Evolutionary conservation across 768 basidiomycete species (phyloP), one percentile per base, ranked within the genome.

Genomic region (Mycena kentingensis): DNA sequence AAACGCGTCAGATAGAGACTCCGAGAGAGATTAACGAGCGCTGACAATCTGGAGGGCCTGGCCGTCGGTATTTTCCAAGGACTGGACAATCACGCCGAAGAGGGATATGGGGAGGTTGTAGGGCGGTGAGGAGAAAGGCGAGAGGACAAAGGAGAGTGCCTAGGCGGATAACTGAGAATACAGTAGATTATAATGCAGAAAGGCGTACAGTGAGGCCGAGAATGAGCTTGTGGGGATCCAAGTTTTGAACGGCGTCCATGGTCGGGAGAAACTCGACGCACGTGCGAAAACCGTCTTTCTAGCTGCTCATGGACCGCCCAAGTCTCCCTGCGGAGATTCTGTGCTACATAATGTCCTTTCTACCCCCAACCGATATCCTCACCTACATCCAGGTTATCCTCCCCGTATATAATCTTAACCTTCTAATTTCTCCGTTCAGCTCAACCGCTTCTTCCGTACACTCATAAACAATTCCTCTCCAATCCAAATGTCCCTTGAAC

Each of bases 101-200:
- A 93, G 76, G 57, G 90, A 87, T 46, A 93, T 75, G n/a, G 91
- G 84, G 19, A 93, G 73, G 64, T 93, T 93, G 67, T 93, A 93
- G 2, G 76, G 64, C 2, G 90, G 87, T 1, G 81, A 70, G 0
- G 72, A 58, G 63, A 83, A 87, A 4, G 84, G 74, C 37, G 74
- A 73, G 38, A 81, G 70, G 39, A 77, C 43, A 56, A 88, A 85
- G 13, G 88, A 84, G 24, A 92, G 68, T 24, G 70, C 74, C 89
- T 90, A n/a, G n/a, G n/a, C n/a, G n/a, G 58, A 18, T 47, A 47
- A 3, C 35, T 26, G 3, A 28, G 15, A 18, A 21, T 39, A 32
- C 48, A 36, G 51, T 35, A 25, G 27, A 22, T 43, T 19, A 36
- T 43, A 5, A 3, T 10, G 38, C 16, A 28, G 18, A 18, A 41